Percentiles rank a stretch among this genome's conserved stretches.
Evolutionary conservation across 495 filamentous ascomycete genomes (phyloP).

Genomic region (Neurospora sp.): DNA sequence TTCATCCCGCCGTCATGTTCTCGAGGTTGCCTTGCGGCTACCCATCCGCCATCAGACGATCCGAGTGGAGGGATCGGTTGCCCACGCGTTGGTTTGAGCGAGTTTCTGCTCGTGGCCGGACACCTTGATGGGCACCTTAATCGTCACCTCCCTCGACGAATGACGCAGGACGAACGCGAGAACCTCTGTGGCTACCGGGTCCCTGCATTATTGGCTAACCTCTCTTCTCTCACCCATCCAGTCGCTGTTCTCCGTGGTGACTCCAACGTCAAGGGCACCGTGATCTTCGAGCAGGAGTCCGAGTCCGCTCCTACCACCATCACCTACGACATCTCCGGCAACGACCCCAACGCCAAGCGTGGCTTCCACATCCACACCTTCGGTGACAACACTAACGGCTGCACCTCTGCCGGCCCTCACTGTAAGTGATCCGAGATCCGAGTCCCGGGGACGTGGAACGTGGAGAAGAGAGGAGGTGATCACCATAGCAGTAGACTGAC

Average conservation of each 20-base stretch:
- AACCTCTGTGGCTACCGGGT: not conserved
- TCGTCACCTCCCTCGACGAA: not conserved
- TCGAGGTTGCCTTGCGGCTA: conserved; percentile 1
- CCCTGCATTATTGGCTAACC: conserved; percentile 3
- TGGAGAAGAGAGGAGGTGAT: not conserved
- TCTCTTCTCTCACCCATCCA: conserved; percentile 24
- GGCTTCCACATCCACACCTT: conserved; percentile 98
- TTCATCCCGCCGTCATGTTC: conserved; percentile 18
- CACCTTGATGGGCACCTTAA: conserved; percentile 22
- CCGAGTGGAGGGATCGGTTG: not conserved
- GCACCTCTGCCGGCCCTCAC: conserved; percentile 93
- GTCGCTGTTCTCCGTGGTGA: conserved; percentile 96
- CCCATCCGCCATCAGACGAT: not conserved
- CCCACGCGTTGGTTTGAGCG: conserved; percentile 11
- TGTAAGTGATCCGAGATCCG: conserved; percentile 46
- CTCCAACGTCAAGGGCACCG: conserved; percentile 81
- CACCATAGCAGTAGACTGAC: not conserved
- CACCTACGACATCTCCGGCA: conserved; percentile 82
- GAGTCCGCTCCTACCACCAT: conserved; percentile 76
- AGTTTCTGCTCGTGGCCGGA: conserved; percentile 6
- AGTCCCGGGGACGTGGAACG: not conserved
- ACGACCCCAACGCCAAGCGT: conserved; percentile 91
- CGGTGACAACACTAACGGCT: conserved; percentile 99
- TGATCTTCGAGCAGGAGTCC: conserved; percentile 85
- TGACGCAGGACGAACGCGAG: not conserved